Conservation (phyloP, 202 grass and related monocot species). For the Brachypodium distachyon region DNA sequence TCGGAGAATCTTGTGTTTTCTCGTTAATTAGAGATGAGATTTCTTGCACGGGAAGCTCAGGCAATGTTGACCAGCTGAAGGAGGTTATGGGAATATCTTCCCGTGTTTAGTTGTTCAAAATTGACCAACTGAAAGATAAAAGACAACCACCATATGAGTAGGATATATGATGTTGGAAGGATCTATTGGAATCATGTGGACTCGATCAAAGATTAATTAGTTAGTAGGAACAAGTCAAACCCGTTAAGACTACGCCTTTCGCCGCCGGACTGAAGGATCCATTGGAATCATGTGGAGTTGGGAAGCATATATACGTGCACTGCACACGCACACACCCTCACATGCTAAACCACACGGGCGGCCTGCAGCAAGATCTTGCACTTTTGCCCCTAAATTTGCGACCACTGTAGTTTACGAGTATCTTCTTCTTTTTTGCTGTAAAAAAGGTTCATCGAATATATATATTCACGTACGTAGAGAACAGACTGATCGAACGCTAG, state of each 20-base stretch:
- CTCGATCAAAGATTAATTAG: neutral
- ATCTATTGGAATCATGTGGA: constrained; percentile 17
- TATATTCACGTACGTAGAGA: no score
- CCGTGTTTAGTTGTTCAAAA: neutral
- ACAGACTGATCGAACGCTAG: no score
- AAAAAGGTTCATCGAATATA: no score
- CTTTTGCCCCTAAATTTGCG: neutral
- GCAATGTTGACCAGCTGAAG: neutral
- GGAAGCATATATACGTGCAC: no score
- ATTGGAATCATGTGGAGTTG: no score
- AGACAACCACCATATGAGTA: neutral
- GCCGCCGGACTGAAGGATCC: neutral
- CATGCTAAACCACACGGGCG: no score
- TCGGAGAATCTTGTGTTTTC: neutral
- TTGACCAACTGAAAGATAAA: neutral
- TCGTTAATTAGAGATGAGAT: neutral
- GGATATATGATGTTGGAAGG: constrained; percentile 5
- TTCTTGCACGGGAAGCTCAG: neutral
- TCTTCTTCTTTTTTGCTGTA: no score
- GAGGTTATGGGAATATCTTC: neutral
- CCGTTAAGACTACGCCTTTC: neutral
- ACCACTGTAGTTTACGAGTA: neutral
- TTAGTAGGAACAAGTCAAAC: constrained; percentile 9
- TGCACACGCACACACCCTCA: neutral
- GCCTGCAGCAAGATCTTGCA: no score